Conservation (phyloP, 2,329 filamentous ascomycete genomes). For the Diaporthe capsici region DNA sequence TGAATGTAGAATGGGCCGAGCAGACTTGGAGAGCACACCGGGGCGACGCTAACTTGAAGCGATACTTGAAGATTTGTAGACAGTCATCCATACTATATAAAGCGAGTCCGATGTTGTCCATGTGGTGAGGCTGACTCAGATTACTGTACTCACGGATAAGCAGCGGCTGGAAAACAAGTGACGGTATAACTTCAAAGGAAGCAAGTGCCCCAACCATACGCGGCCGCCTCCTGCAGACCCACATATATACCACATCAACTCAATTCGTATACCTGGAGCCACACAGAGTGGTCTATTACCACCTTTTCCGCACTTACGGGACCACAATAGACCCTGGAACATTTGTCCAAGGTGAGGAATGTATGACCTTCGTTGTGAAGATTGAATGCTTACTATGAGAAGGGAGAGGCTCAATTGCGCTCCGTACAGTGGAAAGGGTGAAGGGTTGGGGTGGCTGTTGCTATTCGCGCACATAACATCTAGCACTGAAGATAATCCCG, state of each 20-base stretch:
- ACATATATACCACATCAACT: background rate
- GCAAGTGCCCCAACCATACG: background rate
- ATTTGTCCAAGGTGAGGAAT: background rate
- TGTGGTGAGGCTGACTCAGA: background rate
- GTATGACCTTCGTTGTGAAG: too few relatives aligned
- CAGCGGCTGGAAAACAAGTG: background rate
- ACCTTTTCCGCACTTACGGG: fast-evolving
- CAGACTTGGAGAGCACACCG: too few relatives aligned
- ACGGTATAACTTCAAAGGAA: background rate
- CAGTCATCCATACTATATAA: too few relatives aligned
- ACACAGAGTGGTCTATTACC: fast-evolving
- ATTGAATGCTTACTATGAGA: background rate
- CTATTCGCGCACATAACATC: background rate
- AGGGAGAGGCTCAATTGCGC: background rate
- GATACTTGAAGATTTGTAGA: too few relatives aligned
- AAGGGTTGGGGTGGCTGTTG: background rate
- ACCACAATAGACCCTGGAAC: background rate
- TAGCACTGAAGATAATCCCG: background rate
- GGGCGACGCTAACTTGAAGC: too few relatives aligned
- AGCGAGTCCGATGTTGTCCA: background rate
- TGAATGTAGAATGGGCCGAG: too few relatives aligned
- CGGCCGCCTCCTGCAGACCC: too few relatives aligned
- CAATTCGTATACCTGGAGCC: too few relatives aligned
- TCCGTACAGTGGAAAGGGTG: background rate
- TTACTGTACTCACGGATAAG: background rate